Percentiles rank a stretch among this genome's conserved stretches.
phyloP scores from a whole-genome alignment of 805 yeast species.

The Blastobotrys muscicola region DNA sequence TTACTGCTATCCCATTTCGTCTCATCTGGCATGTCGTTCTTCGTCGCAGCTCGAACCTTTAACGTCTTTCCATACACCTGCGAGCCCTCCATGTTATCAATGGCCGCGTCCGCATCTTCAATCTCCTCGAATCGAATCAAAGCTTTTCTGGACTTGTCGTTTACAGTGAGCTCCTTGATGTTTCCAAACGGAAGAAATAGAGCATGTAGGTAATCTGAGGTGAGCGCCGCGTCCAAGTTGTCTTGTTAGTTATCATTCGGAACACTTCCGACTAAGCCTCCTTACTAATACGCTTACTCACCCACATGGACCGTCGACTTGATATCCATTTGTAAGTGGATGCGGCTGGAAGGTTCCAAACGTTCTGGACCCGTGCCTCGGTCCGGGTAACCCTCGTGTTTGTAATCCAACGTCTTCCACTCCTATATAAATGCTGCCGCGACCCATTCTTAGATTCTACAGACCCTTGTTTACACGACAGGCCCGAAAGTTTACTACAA shows the following conservation, averaged over 20 bases:
- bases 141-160: constrained; percentile 15
- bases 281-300: too few relatives aligned
- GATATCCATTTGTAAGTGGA: background rate
- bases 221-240: constrained; percentile 12
- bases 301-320: constrained; percentile 1
- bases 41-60: constrained; percentile 16
- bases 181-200: constrained; percentile 27
- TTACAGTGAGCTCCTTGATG: constrained; percentile 18
- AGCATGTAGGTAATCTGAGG: constrained; percentile 16
- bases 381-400: too few relatives aligned
- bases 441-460: too few relatives aligned
- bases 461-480: background rate
- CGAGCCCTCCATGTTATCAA: constrained; percentile 26
- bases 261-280: too few relatives aligned
- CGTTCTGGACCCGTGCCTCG: too few relatives aligned
- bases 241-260: constrained; percentile 3
- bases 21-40: constrained; percentile 7
- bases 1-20: constrained; percentile 1
- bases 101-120: constrained; percentile 27
- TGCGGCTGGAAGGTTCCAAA: too few relatives aligned
- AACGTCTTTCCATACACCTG: constrained; percentile 20
- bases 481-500: constrained; percentile 8
- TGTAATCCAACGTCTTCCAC: too few relatives aligned
- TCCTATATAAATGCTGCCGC: too few relatives aligned
- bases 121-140: constrained; percentile 22